Percentiles rank a stretch among this genome's conserved stretches.
These are phyloP conservation scores for Akanthomyces lecanii DNA, from an alignment of 2,329 filamentous ascomycete species.

Conservation along the genomic window DNA sequence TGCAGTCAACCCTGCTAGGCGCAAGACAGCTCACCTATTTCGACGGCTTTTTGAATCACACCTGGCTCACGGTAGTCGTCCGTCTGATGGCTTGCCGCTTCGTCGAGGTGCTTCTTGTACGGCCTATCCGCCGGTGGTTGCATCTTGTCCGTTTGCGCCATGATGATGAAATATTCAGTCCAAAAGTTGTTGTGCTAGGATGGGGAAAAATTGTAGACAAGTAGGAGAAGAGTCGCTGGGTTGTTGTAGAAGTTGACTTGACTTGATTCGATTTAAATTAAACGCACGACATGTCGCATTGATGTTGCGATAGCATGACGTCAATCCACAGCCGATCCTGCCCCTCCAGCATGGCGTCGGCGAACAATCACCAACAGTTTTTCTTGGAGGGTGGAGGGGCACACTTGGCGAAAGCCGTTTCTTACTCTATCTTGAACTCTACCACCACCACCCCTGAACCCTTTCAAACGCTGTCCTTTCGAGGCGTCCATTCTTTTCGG, in stretches of 20 bases:
- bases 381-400: constrained; percentile 16
- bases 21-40: not conserved
- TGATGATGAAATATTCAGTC: not conserved
- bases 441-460: not conserved
- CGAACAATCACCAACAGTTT: constrained; percentile 11
- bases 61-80: constrained; percentile 7
- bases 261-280: not conserved
- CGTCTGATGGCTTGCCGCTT: constrained; percentile 8
- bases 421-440: not conserved
- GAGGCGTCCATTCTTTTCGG: not conserved
- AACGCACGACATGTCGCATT: not conserved
- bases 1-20: not conserved
- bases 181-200: not conserved
- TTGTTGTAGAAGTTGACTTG: not conserved
- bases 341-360: constrained; percentile 7
- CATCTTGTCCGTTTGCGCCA: constrained; percentile 1
- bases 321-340: constrained; percentile 14
- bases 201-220: not conserved
- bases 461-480: not conserved
- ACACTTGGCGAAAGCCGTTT: not conserved
- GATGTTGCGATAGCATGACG: constrained; percentile 13
- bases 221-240: too few relatives aligned
- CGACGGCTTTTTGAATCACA: constrained; percentile 1
- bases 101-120: constrained; percentile 16
- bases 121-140: constrained; percentile 10